Conservation (phyloP, 371 early-diverging fungal genomes). For the Mucor mucedo region DNA sequence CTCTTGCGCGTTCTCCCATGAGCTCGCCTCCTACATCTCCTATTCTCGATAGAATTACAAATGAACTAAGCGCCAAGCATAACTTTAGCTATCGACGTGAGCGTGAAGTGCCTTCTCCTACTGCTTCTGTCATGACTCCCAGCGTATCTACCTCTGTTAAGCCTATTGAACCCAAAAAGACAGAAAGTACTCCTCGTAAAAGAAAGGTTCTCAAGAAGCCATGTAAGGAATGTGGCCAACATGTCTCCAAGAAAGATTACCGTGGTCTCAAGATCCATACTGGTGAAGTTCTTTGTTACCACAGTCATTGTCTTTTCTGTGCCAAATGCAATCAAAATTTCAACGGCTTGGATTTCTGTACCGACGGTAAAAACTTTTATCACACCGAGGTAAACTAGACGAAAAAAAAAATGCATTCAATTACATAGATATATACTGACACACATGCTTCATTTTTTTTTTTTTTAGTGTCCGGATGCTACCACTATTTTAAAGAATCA, state of each 20-base stretch:
- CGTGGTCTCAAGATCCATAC: constrained; percentile 27
- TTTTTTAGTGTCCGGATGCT: constrained; percentile 4
- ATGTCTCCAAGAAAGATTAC: constrained; percentile 33
- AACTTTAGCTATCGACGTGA: neutral
- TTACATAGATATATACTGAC: too few relatives aligned
- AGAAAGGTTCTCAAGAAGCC: constrained; percentile 23
- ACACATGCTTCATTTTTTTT: neutral
- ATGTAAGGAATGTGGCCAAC: constrained; percentile 31
- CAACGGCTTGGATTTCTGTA: constrained; percentile 40
- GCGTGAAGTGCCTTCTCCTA: neutral
- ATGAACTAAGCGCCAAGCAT: neutral
- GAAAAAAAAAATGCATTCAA: too few relatives aligned
- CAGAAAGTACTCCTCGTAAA: constrained; percentile 17
- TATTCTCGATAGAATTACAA: neutral
- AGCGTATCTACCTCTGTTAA: too few relatives aligned
- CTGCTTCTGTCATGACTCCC: neutral
- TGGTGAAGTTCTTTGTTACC: constrained; percentile 24
- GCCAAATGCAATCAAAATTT: constrained; percentile 29
- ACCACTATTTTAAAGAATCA: neutral
- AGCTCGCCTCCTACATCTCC: neutral
- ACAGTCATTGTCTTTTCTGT: constrained; percentile 24
- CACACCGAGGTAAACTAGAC: constrained; percentile 42
- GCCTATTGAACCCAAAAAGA: neutral
- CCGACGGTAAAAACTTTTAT: constrained; percentile 48
- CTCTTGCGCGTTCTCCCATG: neutral